Evolutionary conservation across 768 basidiomycete species (phyloP).

Genomic region (Lenzites betulinus): DNA sequence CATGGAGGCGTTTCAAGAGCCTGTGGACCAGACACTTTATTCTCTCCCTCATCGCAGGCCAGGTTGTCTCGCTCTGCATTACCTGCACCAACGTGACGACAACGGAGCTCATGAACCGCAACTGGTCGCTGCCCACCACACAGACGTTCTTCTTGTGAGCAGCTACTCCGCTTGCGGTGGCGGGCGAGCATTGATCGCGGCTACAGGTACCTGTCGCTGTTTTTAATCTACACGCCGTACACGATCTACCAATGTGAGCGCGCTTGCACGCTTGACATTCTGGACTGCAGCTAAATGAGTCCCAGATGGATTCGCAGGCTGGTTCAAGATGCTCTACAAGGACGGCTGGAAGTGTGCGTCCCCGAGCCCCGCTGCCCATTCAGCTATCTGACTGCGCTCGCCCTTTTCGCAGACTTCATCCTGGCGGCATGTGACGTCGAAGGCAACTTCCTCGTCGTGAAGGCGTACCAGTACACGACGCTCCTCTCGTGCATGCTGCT

Average conservation of each 20-base stretch:
- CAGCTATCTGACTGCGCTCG: neutral
- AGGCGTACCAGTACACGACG: slow-evolving; percentile 86
- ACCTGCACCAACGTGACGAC: slow-evolving; percentile 89
- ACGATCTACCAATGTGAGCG: slow-evolving; percentile 83
- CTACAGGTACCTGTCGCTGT: slow-evolving; percentile 75
- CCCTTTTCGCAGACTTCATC: slow-evolving; percentile 57
- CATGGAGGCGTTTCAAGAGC: slow-evolving; percentile 64
- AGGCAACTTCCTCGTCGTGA: slow-evolving; percentile 85
- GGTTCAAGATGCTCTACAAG: slow-evolving; percentile 67
- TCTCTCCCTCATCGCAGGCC: slow-evolving; percentile 72
- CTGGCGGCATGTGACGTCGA: slow-evolving; percentile 84
- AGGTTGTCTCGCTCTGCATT: slow-evolving; percentile 84
- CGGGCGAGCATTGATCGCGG: neutral
- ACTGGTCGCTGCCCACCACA: slow-evolving; percentile 77
- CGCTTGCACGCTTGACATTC: neutral
- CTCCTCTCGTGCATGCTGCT: slow-evolving; percentile 90
- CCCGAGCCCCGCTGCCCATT: neutral
- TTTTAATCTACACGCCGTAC: slow-evolving; percentile 80
- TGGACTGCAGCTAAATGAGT: neutral
- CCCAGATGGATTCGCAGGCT: slow-evolving; percentile 81
- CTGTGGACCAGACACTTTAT: slow-evolving; percentile 78
- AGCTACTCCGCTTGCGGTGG: neutral
- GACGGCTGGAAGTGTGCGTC: slow-evolving; percentile 88
- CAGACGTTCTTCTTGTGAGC: slow-evolving; percentile 84
- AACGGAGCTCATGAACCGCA: slow-evolving; percentile 67